Evolutionary conservation across 257 asterid species (phyloP), one percentile per base, ranked within the genome.

Genomic region (Solanum paucissectum): DNA sequence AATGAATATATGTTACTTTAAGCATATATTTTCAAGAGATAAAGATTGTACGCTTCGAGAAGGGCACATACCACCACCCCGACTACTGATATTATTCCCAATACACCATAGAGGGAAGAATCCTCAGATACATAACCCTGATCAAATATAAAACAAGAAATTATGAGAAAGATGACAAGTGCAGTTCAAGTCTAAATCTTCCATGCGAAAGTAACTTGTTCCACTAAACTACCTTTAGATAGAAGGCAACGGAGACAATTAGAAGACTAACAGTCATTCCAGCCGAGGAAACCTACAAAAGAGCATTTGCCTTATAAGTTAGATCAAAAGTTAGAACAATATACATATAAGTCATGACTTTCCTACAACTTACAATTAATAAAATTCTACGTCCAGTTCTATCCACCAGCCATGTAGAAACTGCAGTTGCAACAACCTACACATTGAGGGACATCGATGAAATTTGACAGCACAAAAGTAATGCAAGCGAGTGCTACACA

Each of bases 211-310:
- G 40, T 6, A 44, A 79, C 85, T 44, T 27, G 13, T 79, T 44
- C 42, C 38, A 44, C 38, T n/a, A 44, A 83, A 76, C 85, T 91
- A 95, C 99, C 99, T 96, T 96, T 11, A 92, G 55, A 85, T 92
- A 96, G 93, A 96, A 96, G 10, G 98, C 72, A 87, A 91, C 90
- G 1, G 99, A 88, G 84, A 94, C 96, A 37, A 96, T 85, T 79
- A 96, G 94, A 88, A 95, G 98, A 89, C 99, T 94, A 88, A 95
- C 13, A 87, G 93, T 74, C 98, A 95, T 96, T 82, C 99, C 99
- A 87, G 92, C 86, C 21, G 99, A 96, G 77, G 99, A 95, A 73
- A 95, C 90, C 98, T 96, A 90, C 79, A 88, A 91, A 32, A 83
- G 85, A 46, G 52, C 12, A 33, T 38, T 73, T 86, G 40, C 49